phyloP scores from a whole-genome alignment of 306 rosid genomes.

The Vigna unguiculata region DNA sequence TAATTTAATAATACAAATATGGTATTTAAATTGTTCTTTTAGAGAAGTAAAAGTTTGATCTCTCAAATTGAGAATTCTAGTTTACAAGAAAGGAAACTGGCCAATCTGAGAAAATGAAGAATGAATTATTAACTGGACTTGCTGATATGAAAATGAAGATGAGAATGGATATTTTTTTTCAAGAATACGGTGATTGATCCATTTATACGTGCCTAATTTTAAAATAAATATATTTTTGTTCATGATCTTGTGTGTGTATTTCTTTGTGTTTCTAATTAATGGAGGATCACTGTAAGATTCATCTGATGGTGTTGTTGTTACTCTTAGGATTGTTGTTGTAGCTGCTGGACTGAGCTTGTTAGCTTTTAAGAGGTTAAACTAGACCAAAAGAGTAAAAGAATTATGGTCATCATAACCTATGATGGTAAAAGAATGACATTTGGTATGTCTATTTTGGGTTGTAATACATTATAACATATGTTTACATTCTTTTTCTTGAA shows the following conservation, averaged over 20 bases:
- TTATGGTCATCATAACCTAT: no score
- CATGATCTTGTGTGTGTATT: conserved; percentile 1
- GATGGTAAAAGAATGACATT: no score
- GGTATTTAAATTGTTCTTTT: neutral
- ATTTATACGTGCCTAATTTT: neutral
- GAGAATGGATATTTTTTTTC: conserved; percentile 14
- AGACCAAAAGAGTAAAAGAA: no score
- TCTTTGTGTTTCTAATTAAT: conserved; percentile 32
- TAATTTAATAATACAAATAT: conserved; percentile 14
- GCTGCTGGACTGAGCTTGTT: conserved; percentile 74
- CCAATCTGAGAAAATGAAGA: conserved; percentile 1
- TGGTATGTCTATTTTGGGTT: no score
- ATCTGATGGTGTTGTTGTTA: conserved; percentile 60
- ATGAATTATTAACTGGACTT: neutral
- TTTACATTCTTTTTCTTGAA: no score
- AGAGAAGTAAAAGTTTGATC: conserved; percentile 1
- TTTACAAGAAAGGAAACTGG: neutral
- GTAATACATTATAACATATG: no score
- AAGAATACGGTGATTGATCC: conserved; percentile 7
- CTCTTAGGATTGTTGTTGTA: conserved; percentile 69
- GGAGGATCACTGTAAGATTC: conserved; percentile 63
- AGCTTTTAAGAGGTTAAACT: no score
- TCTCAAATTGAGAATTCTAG: conserved; percentile 3
- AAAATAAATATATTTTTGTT: conserved; percentile 6
- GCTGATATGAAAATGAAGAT: neutral